Evolutionary conservation across 2,329 filamentous ascomycete genomes (phyloP).

Genomic region (Botrytis pseudocinerea): DNA sequence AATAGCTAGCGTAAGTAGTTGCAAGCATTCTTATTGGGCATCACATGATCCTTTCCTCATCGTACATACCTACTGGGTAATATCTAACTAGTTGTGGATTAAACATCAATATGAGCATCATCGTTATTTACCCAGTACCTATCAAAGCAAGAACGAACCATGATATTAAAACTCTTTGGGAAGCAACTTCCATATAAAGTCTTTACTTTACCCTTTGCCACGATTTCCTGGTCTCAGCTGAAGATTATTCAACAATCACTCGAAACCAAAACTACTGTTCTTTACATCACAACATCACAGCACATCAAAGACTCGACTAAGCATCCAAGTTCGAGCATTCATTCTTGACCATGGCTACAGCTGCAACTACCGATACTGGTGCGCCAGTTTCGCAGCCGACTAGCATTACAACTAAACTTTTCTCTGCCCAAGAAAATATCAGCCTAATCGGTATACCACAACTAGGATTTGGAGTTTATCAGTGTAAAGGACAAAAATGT

Average conservation of each 20-base stretch:
- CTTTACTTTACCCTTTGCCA: not conserved
- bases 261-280: not conserved
- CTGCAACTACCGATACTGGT: not conserved
- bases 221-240: not conserved
- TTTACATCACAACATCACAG: not conserved
- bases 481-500: constrained; percentile 20
- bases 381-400: not conserved
- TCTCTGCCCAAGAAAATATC: not conserved
- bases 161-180: not conserved
- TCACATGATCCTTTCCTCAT: not conserved
- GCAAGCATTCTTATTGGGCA: not conserved
- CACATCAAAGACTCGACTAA: not conserved
- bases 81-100: not conserved
- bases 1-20: not conserved
- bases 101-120: constrained; percentile 1
- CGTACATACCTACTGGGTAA: not conserved
- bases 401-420: not conserved
- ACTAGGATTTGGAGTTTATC: constrained; percentile 24
- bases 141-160: not conserved
- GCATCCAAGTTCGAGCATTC: not conserved
- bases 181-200: not conserved
- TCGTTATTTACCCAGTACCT: constrained; percentile 7
- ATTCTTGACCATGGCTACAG: not conserved
- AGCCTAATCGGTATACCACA: constrained; percentile 13
- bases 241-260: not conserved